These are phyloP conservation scores for Plasmodium malariae DNA, from an alignment of 169 alveolate genomes.

Conservation along the genomic window DNA sequence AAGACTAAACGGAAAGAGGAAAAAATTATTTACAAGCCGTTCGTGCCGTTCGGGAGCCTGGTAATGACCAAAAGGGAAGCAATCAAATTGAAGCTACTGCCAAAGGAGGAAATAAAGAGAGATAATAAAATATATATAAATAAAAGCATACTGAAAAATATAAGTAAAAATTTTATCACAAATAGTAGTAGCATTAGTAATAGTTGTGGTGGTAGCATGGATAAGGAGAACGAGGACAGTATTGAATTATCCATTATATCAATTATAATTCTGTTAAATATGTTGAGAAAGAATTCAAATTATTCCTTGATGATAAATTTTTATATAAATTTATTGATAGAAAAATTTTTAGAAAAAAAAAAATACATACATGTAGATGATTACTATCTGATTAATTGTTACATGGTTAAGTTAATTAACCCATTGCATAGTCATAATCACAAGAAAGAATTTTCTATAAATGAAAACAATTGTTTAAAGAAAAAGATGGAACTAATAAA, in stretches of 20 bases:
- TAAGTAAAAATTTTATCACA: not conserved
- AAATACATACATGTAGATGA: constrained; percentile 70
- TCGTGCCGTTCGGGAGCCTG: constrained; percentile 60
- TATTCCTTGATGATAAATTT: constrained; percentile 24
- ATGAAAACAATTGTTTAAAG: constrained; percentile 17
- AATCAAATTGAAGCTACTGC: not conserved
- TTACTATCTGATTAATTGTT: constrained; percentile 44
- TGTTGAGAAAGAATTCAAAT: constrained; percentile 32
- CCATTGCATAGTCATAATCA: constrained; percentile 20
- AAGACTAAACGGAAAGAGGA: constrained; percentile 12
- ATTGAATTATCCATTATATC: constrained; percentile 23
- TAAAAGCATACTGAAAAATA: constrained; percentile 26
- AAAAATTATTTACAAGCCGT: constrained; percentile 46
- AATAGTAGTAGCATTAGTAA: not conserved
- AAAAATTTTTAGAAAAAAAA: constrained; percentile 69
- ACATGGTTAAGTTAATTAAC: constrained; percentile 38
- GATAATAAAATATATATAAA: constrained; percentile 34
- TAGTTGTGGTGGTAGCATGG: not conserved
- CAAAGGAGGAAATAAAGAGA: constrained; percentile 17
- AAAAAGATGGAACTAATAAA: constrained; percentile 33
- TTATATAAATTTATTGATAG: constrained; percentile 45
- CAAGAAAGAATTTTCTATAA: not conserved
- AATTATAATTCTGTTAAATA: constrained; percentile 5
- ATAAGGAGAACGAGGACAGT: not conserved
- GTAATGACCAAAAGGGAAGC: constrained; percentile 64